These are phyloP conservation scores for Naganishia liquefaciens DNA, from an alignment of 1,284 basidiomycete genomes.

Conservation along the genomic window DNA sequence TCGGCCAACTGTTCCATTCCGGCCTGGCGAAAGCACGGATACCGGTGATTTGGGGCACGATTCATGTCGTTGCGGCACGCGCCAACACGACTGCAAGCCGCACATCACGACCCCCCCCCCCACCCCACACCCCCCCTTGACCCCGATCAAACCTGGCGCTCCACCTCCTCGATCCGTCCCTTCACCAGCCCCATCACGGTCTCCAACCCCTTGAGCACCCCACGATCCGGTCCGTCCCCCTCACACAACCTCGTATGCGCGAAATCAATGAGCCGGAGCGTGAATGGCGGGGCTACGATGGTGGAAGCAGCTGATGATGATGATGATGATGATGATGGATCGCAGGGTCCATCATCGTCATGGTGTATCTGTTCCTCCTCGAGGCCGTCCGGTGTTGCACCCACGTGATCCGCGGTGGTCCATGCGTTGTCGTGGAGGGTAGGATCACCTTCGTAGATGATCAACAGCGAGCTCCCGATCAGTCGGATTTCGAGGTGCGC, in stretches of 20 bases:
- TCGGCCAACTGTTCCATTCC: too few relatives aligned
- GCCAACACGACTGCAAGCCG: too few relatives aligned
- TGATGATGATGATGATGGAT: slow-evolving; percentile 1
- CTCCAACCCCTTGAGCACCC: slow-evolving; percentile 70
- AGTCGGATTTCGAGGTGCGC: slow-evolving; percentile 69
- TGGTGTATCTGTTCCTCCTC: neutral
- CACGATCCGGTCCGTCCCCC: slow-evolving; percentile 75
- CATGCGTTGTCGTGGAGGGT: slow-evolving; percentile 5
- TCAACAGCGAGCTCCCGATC: slow-evolving; percentile 75
- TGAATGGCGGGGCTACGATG: slow-evolving; percentile 60
- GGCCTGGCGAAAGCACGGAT: too few relatives aligned
- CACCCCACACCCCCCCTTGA: neutral
- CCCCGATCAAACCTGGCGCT: too few relatives aligned
- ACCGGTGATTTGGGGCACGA: too few relatives aligned
- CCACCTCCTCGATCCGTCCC: slow-evolving; percentile 50
- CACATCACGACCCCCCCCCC: neutral
- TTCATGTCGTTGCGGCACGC: too few relatives aligned
- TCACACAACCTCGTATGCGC: slow-evolving; percentile 75
- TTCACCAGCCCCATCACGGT: slow-evolving; percentile 65
- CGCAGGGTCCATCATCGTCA: neutral
- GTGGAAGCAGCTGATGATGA: neutral
- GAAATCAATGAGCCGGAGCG: slow-evolving; percentile 86
- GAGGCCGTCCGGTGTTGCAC: slow-evolving; percentile 52
- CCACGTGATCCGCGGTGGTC: slow-evolving; percentile 60
- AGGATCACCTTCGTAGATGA: slow-evolving; percentile 59